Base-by-base conservation (phyloP, 352 stramenopile genomes). In the Phytophthora cactorum region DNA sequence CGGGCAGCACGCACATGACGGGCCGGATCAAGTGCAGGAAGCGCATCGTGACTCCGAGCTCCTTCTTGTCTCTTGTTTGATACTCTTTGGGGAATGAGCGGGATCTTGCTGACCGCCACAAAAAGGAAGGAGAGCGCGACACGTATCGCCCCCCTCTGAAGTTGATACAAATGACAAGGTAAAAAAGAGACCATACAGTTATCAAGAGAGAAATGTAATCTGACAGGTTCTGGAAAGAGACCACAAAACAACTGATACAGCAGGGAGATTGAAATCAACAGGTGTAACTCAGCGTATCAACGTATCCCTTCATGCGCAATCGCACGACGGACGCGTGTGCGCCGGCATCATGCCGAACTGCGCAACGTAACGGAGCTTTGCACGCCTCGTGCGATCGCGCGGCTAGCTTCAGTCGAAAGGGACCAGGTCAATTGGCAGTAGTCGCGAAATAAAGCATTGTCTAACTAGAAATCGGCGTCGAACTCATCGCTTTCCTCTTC, bases 11-110 rank as follows among this genome's bases (percentile, higher is more conserved):
- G 88, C 92, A 98, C 96, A 99, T 98, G 50, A 99, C 96, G 69
- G 97, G 97, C 68, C 97, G 96, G 69, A 99, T 98, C 74, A 99
- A 81, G 79, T 99, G 97, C 66, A 99, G 82, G 82, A 99, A 99
- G 77, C 97, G 95, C 97, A 99, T 76, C n/a, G 14, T 72, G 56
- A 54, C 50, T 53, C 38, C 25, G 6, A 61, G 31, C 6, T 36
- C 25, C 17, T 52, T 45, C 15, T 56, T 58, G 9, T 25, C 17
- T 58, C 44, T 66, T 22, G 22, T 22, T 70, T 58, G 58, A 65
- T 54, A 67, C 59, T 79, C 66, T 75, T 75, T 76, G 49, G 29
- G 64, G 69, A 81, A 78, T 81, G 70, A 77, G 57, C n/a, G 29
- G 59, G 51, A 72, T 66, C 43, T 50, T 52, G 59, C 41, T 27